These are phyloP conservation scores for Fusarium aywerte DNA, from an alignment of 2,329 filamentous ascomycete genomes.

Conservation along the genomic window DNA sequence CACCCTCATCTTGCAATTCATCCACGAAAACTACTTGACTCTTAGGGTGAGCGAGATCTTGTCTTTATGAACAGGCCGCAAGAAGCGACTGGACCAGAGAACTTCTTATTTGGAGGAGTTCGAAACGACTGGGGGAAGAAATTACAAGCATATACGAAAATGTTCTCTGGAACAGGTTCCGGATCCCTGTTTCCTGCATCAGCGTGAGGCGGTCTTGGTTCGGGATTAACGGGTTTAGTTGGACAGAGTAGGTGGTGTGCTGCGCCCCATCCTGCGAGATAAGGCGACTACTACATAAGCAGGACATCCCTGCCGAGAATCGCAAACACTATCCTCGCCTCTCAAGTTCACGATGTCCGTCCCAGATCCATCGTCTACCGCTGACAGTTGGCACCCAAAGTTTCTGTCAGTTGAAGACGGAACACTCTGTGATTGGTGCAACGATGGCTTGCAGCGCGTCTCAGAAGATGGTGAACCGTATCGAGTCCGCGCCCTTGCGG, in stretches of 20 bases:
- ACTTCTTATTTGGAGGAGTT: constrained; percentile 6
- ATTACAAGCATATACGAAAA: not conserved
- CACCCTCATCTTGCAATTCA: not conserved
- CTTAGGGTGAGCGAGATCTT: constrained; percentile 1
- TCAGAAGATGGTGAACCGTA: no score
- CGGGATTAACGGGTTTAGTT: not conserved
- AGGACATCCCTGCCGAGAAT: no score
- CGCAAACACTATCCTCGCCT: no score
- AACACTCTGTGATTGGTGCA: no score
- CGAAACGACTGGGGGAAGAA: constrained; percentile 2
- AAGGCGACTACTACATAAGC: no score
- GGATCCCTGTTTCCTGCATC: not conserved
- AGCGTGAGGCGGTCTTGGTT: rapidly evolving
- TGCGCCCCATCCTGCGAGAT: constrained; percentile 8
- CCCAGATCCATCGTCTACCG: not conserved
- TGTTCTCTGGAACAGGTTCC: not conserved
- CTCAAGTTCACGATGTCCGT: not conserved
- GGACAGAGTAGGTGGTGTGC: not conserved
- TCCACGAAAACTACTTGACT: not conserved
- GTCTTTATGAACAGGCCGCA: not conserved
- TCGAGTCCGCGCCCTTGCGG: no score
- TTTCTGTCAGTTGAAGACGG: not conserved
- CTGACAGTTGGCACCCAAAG: no score
- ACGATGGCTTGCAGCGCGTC: no score
- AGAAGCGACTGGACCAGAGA: not conserved